phyloP scores from a whole-genome alignment of 805 yeast genomes.

The Zygosaccharomyces bisporus region DNA sequence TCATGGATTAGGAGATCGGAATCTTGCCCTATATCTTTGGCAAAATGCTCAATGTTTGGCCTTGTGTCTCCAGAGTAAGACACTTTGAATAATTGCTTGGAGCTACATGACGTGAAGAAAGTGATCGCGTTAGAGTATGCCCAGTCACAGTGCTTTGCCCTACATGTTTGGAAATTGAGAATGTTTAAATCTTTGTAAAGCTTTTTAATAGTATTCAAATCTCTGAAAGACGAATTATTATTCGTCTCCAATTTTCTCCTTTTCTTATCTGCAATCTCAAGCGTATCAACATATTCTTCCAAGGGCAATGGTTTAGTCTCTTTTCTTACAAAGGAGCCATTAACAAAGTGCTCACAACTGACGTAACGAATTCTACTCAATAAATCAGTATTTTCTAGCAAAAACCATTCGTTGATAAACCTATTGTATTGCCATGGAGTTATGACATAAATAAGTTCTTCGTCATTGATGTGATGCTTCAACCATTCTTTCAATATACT shows the following conservation, averaged over 20 bases:
- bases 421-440: conserved; percentile 71
- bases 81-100: conserved; percentile 50
- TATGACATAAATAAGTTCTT: conserved; percentile 49
- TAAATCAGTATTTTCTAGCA: conserved; percentile 43
- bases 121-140: conserved; percentile 66
- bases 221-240: conserved; percentile 25
- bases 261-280: conserved; percentile 16
- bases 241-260: conserved; percentile 28
- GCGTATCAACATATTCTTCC: conserved; percentile 17
- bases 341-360: conserved; percentile 57
- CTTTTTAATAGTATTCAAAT: conserved; percentile 30
- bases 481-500: conserved; percentile 69
- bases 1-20: conserved; percentile 86
- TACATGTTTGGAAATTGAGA: conserved; percentile 50
- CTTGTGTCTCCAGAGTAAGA: conserved; percentile 96
- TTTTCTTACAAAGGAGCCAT: conserved; percentile 35
- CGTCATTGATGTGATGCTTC: conserved; percentile 38
- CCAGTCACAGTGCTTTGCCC: conserved; percentile 81
- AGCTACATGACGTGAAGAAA: conserved; percentile 36
- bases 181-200: conserved; percentile 46
- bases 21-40: conserved; percentile 53
- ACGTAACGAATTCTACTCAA: conserved; percentile 46
- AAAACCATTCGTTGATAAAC: conserved; percentile 68
- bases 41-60: conserved; percentile 61
- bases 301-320: conserved; percentile 33